Evolutionary conservation across 2,329 filamentous ascomycete species (phyloP), one percentile per base, ranked within the genome.

Genomic region (Parastagonospora avenae): DNA sequence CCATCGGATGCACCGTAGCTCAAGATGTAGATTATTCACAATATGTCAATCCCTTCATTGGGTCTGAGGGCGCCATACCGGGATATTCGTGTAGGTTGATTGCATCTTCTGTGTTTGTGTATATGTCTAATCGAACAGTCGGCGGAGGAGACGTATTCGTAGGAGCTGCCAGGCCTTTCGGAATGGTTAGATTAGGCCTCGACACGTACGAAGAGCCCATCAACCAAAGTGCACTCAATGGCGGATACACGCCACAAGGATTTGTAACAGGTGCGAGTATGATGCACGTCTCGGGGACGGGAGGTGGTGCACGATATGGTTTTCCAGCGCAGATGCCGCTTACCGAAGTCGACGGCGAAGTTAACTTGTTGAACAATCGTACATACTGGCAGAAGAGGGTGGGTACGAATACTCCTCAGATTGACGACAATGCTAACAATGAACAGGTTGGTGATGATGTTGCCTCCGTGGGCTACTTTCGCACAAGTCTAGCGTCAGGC

Each of bases 41-140:
- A 43, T 73, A 64, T 29, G 78, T 80, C 8, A 78, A 80, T 49
- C 70, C 75, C 1, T 74, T 80, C 38, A 79, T 80, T 15, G 78
- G 78, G 6, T 77, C 77, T 1, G 77, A 79, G 55, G 77, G 78
- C 7, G 74, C 75, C 0, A 75, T 73, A 30, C 58, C 74, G 4
- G 77, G 77, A 2, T 71, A 70, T 40, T 67, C 69, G 16, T 73
- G 65, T 64, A 57, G 42, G 58, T 42, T n/a, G 16, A 40, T 8
- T 15, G 14, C 29, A 24, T 11, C 8, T 28, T 9, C 31, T 11
- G 16, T 11, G 16, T 29, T 8, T 12, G 6, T 4, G 7, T 2
- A 9, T 30, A 30, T 16, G 54, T 61, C 10, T 60, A 48, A 50
- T 4, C 15, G 8, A 7, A 59, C 57, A 51, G 76, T 73, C 55